Conservation (phyloP, 2,329 filamentous ascomycete genomes). For the Epicoccum sorghinum region DNA sequence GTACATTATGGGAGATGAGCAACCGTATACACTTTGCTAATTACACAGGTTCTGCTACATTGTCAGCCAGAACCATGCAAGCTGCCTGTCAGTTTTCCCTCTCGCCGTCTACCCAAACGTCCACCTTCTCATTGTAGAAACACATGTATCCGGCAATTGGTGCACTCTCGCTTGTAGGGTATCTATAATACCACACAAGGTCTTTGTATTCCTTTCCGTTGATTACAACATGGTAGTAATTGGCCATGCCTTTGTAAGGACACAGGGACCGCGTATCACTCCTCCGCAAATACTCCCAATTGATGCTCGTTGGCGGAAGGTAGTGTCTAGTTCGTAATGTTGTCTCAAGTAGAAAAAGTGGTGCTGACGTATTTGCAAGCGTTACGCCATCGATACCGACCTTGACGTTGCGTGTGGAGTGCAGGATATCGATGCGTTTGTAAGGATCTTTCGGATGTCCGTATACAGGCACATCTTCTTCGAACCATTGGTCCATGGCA, state of each 20-base stretch:
- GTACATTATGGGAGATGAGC: too few relatives aligned
- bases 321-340: slow-evolving; percentile 66
- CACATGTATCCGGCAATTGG: slow-evolving; percentile 63
- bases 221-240: slow-evolving; percentile 64
- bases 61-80: background rate
- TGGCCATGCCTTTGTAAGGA: slow-evolving; percentile 71
- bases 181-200: slow-evolving; percentile 67
- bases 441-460: slow-evolving; percentile 72
- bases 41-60: background rate
- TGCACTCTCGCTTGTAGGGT: slow-evolving; percentile 63
- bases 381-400: slow-evolving; percentile 56
- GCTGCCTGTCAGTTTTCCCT: slow-evolving; percentile 33
- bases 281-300: slow-evolving; percentile 53
- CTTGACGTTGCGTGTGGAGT: slow-evolving; percentile 60
- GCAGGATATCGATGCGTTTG: slow-evolving; percentile 67
- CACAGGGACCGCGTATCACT: slow-evolving; percentile 64
- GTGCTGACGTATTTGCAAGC: slow-evolving; percentile 52
- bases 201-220: slow-evolving; percentile 55
- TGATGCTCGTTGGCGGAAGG: slow-evolving; percentile 59
- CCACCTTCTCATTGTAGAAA: slow-evolving; percentile 73
- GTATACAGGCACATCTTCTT: slow-evolving; percentile 65
- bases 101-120: slow-evolving; percentile 64
- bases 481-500: slow-evolving; percentile 56
- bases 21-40: too few relatives aligned
- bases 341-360: slow-evolving; percentile 66